These are phyloP conservation scores for Mucor sp. DNA, from an alignment of 371 early-diverging fungal species.

Conservation along the genomic window DNA sequence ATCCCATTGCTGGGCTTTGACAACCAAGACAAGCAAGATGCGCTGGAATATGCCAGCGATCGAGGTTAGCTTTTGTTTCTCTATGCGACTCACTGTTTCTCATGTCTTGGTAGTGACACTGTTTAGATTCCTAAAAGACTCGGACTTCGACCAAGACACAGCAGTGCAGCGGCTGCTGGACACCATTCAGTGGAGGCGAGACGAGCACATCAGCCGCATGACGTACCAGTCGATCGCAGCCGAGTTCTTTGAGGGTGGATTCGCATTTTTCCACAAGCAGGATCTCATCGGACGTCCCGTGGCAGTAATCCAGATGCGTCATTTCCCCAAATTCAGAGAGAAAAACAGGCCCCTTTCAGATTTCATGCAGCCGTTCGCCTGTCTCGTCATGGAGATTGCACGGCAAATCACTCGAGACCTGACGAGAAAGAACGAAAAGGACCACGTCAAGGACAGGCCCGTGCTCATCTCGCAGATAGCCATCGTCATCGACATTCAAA, in stretches of 20 bases:
- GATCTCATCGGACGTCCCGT: conserved; percentile 47
- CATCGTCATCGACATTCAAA: conserved; percentile 47
- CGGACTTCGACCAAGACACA: conserved; percentile 17
- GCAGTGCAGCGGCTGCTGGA: conserved; percentile 27
- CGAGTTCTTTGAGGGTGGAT: conserved; percentile 37
- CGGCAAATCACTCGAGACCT: conserved; percentile 42
- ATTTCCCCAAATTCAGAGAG: conserved; percentile 45
- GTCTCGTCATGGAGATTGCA: conserved; percentile 51
- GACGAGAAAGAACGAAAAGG: conserved; percentile 31
- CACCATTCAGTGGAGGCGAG: conserved; percentile 48
- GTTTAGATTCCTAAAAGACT: conserved; percentile 29
- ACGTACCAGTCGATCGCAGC: conserved; percentile 30
- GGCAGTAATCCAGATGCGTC: conserved; percentile 43
- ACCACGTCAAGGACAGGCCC: not conserved
- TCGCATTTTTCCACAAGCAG: conserved; percentile 49
- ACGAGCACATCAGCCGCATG: conserved; percentile 25
- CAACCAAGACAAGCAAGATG: conserved; percentile 24
- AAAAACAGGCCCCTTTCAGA: conserved; percentile 33
- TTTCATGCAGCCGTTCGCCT: conserved; percentile 45
- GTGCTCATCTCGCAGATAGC: conserved; percentile 42
- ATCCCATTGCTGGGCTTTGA: conserved; percentile 22
- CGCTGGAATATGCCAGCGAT: conserved; percentile 30
- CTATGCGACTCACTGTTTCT: too few relatives aligned
- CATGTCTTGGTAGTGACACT: conserved; percentile 15
- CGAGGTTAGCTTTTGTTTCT: conserved; percentile 32